These are phyloP conservation scores for Inga oerstediana DNA, from an alignment of 306 rosid genomes.

Conservation along the genomic window DNA sequence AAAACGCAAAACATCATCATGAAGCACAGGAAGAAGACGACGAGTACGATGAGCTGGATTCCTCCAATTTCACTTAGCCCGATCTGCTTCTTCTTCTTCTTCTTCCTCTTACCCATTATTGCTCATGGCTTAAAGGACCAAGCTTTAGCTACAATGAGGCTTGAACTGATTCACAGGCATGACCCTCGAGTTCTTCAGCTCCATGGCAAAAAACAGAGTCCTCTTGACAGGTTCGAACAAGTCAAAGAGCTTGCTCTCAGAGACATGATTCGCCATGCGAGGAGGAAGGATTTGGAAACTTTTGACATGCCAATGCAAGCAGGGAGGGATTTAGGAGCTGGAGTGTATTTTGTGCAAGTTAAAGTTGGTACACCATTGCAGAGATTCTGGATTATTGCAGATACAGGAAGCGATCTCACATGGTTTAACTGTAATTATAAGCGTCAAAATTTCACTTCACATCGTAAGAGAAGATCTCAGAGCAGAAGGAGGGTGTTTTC, in stretches of 20 bases:
- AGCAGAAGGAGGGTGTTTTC: conserved; percentile 35
- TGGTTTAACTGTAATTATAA: conserved; percentile 61
- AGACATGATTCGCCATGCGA: conserved; percentile 35
- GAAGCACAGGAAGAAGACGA: conserved; percentile 17
- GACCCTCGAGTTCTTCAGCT: conserved; percentile 30
- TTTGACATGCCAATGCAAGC: conserved; percentile 50
- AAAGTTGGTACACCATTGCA: conserved; percentile 70
- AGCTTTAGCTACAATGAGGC: background rate
- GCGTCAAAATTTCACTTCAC: background rate
- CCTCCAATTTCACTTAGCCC: background rate
- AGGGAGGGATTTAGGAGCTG: conserved; percentile 57
- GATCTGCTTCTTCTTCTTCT: conserved; percentile 40
- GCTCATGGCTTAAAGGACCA: conserved; percentile 10
- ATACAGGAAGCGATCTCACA: conserved; percentile 80
- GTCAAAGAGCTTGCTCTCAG: conserved; percentile 42
- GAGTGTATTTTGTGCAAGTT: conserved; percentile 65
- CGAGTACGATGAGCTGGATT: conserved; percentile 25
- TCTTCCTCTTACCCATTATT: conserved; percentile 30
- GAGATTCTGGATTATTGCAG: conserved; percentile 57
- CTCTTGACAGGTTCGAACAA: conserved; percentile 24
- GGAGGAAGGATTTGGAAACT: conserved; percentile 34
- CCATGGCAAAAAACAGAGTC: background rate
- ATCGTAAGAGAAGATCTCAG: background rate
- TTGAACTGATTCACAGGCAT: conserved; percentile 61
- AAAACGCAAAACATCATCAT: background rate